Conservation (phyloP, 495 filamentous ascomycete genomes). For the Aspergillus sclerotiicarbonarius region DNA sequence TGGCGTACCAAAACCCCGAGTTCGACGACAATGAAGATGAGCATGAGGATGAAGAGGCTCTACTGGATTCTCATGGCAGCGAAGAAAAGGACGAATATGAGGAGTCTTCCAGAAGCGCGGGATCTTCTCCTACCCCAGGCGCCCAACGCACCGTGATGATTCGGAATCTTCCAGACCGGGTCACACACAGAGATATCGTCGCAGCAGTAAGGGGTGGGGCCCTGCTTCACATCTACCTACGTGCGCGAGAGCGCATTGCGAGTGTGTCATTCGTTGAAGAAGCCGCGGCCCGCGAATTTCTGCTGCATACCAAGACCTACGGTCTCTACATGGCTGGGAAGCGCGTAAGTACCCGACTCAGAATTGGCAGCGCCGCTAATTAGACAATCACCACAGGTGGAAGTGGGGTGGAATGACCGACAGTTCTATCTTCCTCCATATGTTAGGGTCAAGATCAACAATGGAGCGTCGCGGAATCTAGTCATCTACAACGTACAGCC, state of each 20-base stretch:
- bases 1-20: neutral
- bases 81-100: slow-evolving; percentile 42
- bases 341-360: slow-evolving; percentile 53
- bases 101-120: slow-evolving; percentile 29
- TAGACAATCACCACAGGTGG: slow-evolving; percentile 47
- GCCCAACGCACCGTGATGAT: slow-evolving; percentile 62
- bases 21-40: slow-evolving; percentile 23
- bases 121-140: slow-evolving; percentile 12
- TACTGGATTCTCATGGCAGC: slow-evolving; percentile 25
- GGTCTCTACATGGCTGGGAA: slow-evolving; percentile 70
- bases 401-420: slow-evolving; percentile 68
- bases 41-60: slow-evolving; percentile 29
- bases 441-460: slow-evolving; percentile 62
- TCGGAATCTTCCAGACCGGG: slow-evolving; percentile 59
- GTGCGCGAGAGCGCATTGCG: slow-evolving; percentile 59
- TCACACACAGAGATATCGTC: slow-evolving; percentile 65
- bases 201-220: slow-evolving; percentile 66
- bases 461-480: slow-evolving; percentile 77
- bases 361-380: neutral
- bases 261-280: slow-evolving; percentile 70
- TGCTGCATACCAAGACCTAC: slow-evolving; percentile 60
- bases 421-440: slow-evolving; percentile 69
- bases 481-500: slow-evolving; percentile 57
- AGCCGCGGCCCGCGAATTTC: slow-evolving; percentile 60
- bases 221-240: slow-evolving; percentile 67